Percentiles rank a stretch among this genome's conserved stretches.
Conservation (phyloP, 2,329 filamentous ascomycete species). For the Coccinonectria pachysandricola region DNA sequence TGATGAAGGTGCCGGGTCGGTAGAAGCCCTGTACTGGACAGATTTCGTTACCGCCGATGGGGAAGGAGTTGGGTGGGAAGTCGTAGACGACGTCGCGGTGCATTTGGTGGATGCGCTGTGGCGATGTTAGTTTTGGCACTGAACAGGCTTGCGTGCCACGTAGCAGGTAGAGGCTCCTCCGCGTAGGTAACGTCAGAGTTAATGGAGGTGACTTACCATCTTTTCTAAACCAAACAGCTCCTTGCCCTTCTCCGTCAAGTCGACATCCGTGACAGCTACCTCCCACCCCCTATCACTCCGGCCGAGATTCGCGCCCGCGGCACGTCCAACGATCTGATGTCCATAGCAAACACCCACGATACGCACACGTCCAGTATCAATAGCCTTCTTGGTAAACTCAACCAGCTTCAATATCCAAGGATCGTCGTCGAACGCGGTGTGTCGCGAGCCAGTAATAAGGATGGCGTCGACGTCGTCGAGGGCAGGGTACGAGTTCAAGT, state of each 20-base stretch:
- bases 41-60: slow-evolving; percentile 29
- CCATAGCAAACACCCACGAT: slow-evolving; percentile 42
- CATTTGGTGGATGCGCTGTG: slow-evolving; percentile 34
- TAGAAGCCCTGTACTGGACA: slow-evolving; percentile 36
- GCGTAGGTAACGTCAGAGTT: too few species aligned
- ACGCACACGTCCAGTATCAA: slow-evolving; percentile 45
- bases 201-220: slow-evolving; percentile 23
- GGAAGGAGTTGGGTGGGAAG: slow-evolving; percentile 28
- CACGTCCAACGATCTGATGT: slow-evolving; percentile 37
- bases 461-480: slow-evolving; percentile 71
- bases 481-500: slow-evolving; percentile 56
- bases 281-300: slow-evolving; percentile 34
- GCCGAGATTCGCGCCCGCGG: slow-evolving; percentile 27
- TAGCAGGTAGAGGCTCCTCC: too few species aligned
- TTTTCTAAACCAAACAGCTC: slow-evolving; percentile 28
- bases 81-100: slow-evolving; percentile 34
- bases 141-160: too few species aligned
- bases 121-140: too few species aligned
- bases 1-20: slow-evolving; percentile 26
- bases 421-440: slow-evolving; percentile 32
- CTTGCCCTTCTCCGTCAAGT: slow-evolving; percentile 29
- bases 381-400: slow-evolving; percentile 25
- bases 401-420: slow-evolving; percentile 34
- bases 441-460: slow-evolving; percentile 66
- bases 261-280: slow-evolving; percentile 31